These are phyloP conservation scores for Trichoderma erinaceum DNA, from an alignment of 495 filamentous ascomycete genomes.

Conservation along the genomic window DNA sequence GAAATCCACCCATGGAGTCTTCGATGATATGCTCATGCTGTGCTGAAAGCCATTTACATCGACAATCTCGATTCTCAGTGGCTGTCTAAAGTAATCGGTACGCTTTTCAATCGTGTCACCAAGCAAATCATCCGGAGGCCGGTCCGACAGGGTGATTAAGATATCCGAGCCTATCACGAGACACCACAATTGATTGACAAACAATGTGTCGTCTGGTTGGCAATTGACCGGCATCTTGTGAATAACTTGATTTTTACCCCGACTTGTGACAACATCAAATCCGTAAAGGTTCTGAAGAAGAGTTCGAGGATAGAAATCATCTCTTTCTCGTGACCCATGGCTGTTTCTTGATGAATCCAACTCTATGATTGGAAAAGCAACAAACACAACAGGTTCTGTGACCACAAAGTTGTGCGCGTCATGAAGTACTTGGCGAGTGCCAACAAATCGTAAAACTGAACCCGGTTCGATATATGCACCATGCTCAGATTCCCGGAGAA, in stretches of 20 bases:
- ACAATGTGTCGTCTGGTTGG: background rate
- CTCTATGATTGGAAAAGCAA: background rate
- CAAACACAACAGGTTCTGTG: background rate
- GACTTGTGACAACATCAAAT: background rate
- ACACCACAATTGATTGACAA: conserved; percentile 12
- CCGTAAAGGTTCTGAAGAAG: conserved; percentile 11
- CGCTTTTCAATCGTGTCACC: background rate
- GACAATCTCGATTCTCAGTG: background rate
- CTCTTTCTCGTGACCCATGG: background rate
- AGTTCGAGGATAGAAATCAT: conserved; percentile 5
- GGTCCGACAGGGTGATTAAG: background rate
- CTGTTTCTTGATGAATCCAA: background rate
- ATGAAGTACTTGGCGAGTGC: background rate
- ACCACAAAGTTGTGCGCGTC: background rate
- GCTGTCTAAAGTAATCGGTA: background rate
- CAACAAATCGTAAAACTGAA: background rate
- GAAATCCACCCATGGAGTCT: background rate
- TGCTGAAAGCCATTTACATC: background rate
- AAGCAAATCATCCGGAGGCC: background rate
- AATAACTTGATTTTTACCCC: conserved; percentile 1
- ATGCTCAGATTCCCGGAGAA: background rate
- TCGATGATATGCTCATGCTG: conserved; percentile 3
- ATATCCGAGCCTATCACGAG: conserved; percentile 11
- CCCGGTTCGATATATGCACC: conserved; percentile 9
- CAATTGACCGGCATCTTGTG: background rate